A percentile compares a stretch with the other conserved stretches of the same genome.
Conservation (phyloP, 805 yeast genomes). For the Gaillardinia entomophila region DNA sequence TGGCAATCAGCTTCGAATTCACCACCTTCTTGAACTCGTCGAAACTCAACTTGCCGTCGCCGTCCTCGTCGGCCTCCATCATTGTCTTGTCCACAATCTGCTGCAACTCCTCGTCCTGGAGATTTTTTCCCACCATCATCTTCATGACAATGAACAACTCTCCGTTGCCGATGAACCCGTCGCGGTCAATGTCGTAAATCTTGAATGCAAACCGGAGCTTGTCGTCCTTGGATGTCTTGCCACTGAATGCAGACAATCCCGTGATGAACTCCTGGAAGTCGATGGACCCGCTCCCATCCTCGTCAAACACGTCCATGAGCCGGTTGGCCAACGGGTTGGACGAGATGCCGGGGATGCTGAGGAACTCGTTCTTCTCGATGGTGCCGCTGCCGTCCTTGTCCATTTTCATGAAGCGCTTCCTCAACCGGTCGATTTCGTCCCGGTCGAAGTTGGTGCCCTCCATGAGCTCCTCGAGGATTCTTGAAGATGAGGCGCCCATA, state of each 20-base stretch:
- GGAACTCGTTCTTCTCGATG: constrained; percentile 83
- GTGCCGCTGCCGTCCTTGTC: constrained; percentile 92
- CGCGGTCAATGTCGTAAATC: constrained; percentile 92
- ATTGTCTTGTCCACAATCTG: constrained; percentile 97
- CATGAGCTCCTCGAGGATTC: constrained; percentile 58
- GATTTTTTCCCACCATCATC: constrained; percentile 93
- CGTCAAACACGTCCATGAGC: constrained; percentile 90
- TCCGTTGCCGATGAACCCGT: constrained; percentile 92
- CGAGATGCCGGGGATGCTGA: constrained; percentile 88
- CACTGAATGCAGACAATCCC: constrained; percentile 82
- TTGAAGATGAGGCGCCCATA: constrained; percentile 63
- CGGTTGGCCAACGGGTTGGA: constrained; percentile 86
- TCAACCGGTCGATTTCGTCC: constrained; percentile 86
- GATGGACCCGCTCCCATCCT: constrained; percentile 86
- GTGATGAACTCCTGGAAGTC: constrained; percentile 93
- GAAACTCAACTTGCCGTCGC: constrained; percentile 80
- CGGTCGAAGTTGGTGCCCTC: constrained; percentile 83
- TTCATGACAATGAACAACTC: constrained; percentile 87
- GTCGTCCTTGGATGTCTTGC: constrained; percentile 73
- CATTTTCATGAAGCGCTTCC: constrained; percentile 90
- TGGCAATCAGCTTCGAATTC: constrained; percentile 53
- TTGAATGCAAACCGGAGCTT: constrained; percentile 85
- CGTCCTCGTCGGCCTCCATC: constrained; percentile 84
- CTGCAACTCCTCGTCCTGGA: constrained; percentile 82
- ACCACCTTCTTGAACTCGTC: constrained; percentile 77